Conservation (phyloP, 495 filamentous ascomycete species). For the Usnea hakonensis region DNA sequence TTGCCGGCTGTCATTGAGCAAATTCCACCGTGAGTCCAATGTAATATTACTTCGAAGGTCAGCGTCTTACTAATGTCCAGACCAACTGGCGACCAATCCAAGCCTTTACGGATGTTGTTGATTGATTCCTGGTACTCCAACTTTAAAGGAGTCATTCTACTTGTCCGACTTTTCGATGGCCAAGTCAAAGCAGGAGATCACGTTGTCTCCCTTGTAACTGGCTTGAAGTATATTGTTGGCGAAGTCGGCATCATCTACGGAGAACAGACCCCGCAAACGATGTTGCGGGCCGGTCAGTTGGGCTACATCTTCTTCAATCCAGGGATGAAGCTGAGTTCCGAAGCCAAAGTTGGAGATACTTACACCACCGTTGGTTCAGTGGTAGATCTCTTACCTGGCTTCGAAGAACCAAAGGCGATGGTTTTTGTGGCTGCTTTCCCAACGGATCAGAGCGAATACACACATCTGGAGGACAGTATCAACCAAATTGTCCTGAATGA, state of each 20-base stretch:
- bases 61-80: conserved; percentile 28
- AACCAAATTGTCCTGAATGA: conserved; percentile 91
- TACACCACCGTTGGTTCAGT: conserved; percentile 80
- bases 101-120: conserved; percentile 73
- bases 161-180: conserved; percentile 90
- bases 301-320: conserved; percentile 97
- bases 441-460: conserved; percentile 78
- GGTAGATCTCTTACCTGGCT: conserved; percentile 80
- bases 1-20: conserved; percentile 79
- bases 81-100: conserved; percentile 61
- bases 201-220: conserved; percentile 76
- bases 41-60: neutral
- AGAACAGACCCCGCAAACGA: conserved; percentile 68
- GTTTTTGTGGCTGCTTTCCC: conserved; percentile 97
- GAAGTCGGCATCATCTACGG: conserved; percentile 98
- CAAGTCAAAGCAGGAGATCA: conserved; percentile 73
- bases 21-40: conserved; percentile 56
- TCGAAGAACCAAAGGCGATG: conserved; percentile 98
- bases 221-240: conserved; percentile 79
- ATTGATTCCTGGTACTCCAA: conserved; percentile 98
- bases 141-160: conserved; percentile 86
- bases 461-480: conserved; percentile 86
- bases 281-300: conserved; percentile 83
- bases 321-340: conserved; percentile 91
- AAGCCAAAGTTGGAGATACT: conserved; percentile 93